Percentiles rank a stretch among this genome's conserved stretches.
These are phyloP conservation scores for Kuraishia borneana DNA, from an alignment of 805 yeast species.

Conservation along the genomic window DNA sequence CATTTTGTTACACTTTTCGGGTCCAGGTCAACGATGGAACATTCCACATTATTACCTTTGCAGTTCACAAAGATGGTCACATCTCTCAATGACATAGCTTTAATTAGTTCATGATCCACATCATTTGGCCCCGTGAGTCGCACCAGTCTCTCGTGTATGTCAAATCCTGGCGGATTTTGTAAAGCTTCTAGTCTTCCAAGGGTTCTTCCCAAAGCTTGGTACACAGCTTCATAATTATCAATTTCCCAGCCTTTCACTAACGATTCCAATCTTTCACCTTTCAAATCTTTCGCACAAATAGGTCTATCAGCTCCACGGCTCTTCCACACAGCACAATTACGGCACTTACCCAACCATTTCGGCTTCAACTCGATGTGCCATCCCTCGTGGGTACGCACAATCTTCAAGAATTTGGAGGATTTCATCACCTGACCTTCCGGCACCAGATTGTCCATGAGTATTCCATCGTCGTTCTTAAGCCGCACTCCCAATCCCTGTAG, in stretches of 20 bases:
- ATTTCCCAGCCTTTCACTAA: background rate
- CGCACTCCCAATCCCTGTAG: background rate
- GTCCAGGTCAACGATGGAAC: slow-evolving; percentile 35
- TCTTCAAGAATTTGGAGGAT: slow-evolving; percentile 15
- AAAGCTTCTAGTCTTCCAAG: slow-evolving; percentile 13
- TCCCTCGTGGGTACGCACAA: slow-evolving; percentile 2
- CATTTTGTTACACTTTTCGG: slow-evolving; percentile 31
- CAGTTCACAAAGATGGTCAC: slow-evolving; percentile 33
- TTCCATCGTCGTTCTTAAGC: slow-evolving; percentile 4
- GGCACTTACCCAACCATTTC: slow-evolving; percentile 36
- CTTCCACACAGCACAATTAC: slow-evolving; percentile 32
- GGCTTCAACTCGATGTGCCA: slow-evolving; percentile 35
- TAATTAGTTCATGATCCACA: slow-evolving; percentile 27
- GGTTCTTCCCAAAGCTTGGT: background rate
- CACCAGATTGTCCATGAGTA: slow-evolving; percentile 16
- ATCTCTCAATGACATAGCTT: slow-evolving; percentile 42
- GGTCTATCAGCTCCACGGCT: slow-evolving; percentile 16
- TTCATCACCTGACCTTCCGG: slow-evolving; percentile 1
- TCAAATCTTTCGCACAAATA: background rate
- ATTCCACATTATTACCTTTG: slow-evolving; percentile 1
- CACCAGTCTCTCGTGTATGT: slow-evolving; percentile 17
- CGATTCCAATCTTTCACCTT: background rate
- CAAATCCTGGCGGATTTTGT: slow-evolving; percentile 21
- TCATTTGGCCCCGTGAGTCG: slow-evolving; percentile 22
- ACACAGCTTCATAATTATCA: background rate